Percentiles rank a stretch among this genome's conserved stretches.
Evolutionary conservation across 2,329 filamentous ascomycete species (phyloP).

Genomic region (Aspergillus clavatus): DNA sequence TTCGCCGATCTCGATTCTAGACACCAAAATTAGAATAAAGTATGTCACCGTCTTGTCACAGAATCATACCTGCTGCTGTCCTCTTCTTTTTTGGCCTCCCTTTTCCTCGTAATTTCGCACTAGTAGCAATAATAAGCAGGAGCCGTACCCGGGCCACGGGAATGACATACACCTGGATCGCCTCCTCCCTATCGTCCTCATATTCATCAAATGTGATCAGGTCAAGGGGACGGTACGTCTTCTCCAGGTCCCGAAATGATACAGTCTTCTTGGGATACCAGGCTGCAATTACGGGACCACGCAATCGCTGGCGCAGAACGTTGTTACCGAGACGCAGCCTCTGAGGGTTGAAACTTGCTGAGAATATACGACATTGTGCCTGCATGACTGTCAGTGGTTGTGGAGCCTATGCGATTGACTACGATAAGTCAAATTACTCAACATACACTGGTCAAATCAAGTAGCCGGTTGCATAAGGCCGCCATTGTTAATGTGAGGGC

Average conservation of each 20-base stretch:
- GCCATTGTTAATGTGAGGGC: constrained; percentile 38
- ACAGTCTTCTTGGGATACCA: constrained; percentile 81
- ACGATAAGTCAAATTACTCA: not conserved
- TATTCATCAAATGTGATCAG: constrained; percentile 67
- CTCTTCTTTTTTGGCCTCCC: constrained; percentile 85
- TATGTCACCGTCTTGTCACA: not conserved
- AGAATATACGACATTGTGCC: constrained; percentile 90
- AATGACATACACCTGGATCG: constrained; percentile 52
- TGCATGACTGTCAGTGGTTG: constrained; percentile 40
- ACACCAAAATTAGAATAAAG: not conserved
- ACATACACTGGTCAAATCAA: constrained; percentile 73
- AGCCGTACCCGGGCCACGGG: not conserved
- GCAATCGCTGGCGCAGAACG: constrained; percentile 80
- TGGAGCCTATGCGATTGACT: not conserved
- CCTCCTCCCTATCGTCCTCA: constrained; percentile 73
- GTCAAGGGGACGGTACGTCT: constrained; percentile 59
- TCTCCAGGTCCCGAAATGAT: constrained; percentile 68
- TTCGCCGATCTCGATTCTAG: constrained; percentile 24
- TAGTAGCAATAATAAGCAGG: constrained; percentile 29
- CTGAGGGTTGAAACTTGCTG: constrained; percentile 83
- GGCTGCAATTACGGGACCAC: constrained; percentile 72
- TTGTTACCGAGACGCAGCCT: constrained; percentile 81
- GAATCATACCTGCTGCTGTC: constrained; percentile 42
- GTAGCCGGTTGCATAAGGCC: constrained; percentile 49
- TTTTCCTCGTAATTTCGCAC: constrained; percentile 76